Percentiles rank a stretch among this genome's conserved stretches.
These are phyloP conservation scores for Avena atlantica DNA, from an alignment of 176 grass and related monocot genomes.

Conservation along the genomic window DNA sequence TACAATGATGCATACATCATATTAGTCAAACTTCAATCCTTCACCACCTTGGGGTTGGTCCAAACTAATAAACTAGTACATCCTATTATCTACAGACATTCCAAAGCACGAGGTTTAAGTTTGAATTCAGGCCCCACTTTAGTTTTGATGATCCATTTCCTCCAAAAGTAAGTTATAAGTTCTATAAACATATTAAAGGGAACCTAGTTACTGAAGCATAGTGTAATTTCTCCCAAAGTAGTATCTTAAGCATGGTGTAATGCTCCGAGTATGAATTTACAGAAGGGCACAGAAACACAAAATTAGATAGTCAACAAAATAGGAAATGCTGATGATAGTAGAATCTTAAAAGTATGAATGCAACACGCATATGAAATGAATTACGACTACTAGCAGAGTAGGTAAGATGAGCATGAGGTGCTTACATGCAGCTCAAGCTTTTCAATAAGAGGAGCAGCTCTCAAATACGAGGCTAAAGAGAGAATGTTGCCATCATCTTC, in stretches of 20 bases:
- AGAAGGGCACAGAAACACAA: not conserved
- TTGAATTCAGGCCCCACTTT: not conserved
- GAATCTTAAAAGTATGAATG: not conserved
- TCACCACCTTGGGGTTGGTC: not conserved
- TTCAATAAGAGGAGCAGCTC: constrained; percentile 30
- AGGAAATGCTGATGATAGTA: not conserved
- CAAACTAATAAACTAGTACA: not conserved
- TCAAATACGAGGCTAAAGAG: constrained; percentile 29
- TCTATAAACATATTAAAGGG: not conserved
- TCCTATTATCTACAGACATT: not conserved
- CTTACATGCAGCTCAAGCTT: constrained; percentile 36
- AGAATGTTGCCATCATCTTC: constrained; percentile 3
- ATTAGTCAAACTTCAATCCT: not conserved
- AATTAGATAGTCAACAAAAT: not conserved
- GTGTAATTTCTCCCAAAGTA: not conserved
- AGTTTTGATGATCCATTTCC: not conserved
- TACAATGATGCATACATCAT: not conserved
- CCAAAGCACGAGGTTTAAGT: not conserved
- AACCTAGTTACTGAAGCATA: not conserved
- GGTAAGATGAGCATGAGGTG: not conserved
- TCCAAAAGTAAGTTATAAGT: not conserved
- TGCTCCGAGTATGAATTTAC: not conserved
- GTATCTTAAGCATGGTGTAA: not conserved
- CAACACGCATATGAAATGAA: not conserved
- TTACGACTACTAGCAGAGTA: not conserved